Conservation (phyloP, 768 basidiomycete species). For the Calocybe cyanea region DNA sequence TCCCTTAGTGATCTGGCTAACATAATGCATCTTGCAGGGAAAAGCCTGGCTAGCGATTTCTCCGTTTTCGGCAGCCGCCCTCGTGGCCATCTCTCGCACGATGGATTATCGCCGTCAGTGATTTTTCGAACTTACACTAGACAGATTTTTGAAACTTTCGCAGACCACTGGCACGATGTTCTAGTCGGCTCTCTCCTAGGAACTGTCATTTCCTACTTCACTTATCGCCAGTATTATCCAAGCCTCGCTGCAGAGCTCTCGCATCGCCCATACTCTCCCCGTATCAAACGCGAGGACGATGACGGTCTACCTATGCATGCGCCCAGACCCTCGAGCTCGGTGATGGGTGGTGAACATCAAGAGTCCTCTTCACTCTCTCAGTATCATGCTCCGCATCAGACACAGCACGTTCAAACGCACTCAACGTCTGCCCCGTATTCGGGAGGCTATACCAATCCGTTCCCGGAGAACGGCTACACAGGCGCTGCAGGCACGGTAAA, state of each 20-base stretch:
- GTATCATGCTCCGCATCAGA: neutral
- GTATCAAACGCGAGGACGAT: constrained; percentile 46
- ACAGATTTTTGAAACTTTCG: constrained; percentile 10
- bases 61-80: constrained; percentile 73
- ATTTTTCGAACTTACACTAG: neutral
- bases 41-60: constrained; percentile 83
- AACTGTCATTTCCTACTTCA: constrained; percentile 62
- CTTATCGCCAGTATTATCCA: constrained; percentile 84
- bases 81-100: constrained; percentile 82
- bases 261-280: constrained; percentile 71
- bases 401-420: too few species aligned
- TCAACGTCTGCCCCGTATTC: neutral
- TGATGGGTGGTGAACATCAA: constrained; percentile 8
- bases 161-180: constrained; percentile 94
- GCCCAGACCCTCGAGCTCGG: constrained; percentile 8
- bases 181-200: constrained; percentile 77
- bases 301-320: constrained; percentile 37
- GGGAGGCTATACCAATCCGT: constrained; percentile 12
- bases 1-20: neutral
- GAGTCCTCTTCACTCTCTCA: constrained; percentile 15
- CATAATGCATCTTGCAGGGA: constrained; percentile 28
- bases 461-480: constrained; percentile 3
- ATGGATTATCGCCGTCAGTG: constrained; percentile 87
- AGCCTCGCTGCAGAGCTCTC: constrained; percentile 57
- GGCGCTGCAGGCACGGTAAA: too few species aligned